Conservation (phyloP, 148 eudicot species). For the Vaccinium corymbosum region DNA sequence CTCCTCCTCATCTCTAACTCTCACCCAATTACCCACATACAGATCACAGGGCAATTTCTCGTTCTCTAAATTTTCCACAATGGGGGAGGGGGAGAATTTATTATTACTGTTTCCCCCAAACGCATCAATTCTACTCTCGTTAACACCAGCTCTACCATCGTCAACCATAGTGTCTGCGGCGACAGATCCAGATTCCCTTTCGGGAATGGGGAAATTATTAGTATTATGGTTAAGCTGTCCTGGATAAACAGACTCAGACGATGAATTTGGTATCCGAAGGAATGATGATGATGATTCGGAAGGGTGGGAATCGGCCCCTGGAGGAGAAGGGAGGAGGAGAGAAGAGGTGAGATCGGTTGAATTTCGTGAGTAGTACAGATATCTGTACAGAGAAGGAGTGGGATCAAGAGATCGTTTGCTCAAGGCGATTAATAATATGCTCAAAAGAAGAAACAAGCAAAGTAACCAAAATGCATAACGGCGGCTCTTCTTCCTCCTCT, state of each 20-base stretch:
- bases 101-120: background rate
- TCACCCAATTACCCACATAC: slow-evolving; percentile 77
- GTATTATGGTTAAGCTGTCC: background rate
- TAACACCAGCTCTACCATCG: slow-evolving; percentile 4
- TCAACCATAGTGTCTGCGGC: slow-evolving; percentile 2
- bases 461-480: background rate
- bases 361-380: background rate
- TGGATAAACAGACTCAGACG: background rate
- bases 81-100: background rate
- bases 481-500: background rate
- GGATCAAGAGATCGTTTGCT: slow-evolving; percentile 1
- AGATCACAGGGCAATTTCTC: slow-evolving; percentile 42
- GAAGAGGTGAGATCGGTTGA: background rate
- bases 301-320: background rate
- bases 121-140: background rate
- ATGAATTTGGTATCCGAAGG: background rate
- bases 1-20: slow-evolving; percentile 36
- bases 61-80: slow-evolving; percentile 13
- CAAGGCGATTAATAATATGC: background rate
- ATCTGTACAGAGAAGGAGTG: background rate
- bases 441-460: background rate
- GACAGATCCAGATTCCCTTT: slow-evolving; percentile 16
- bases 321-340: background rate
- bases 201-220: background rate
- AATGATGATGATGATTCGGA: background rate